These are phyloP conservation scores for Alternaria conjuncta DNA, from an alignment of 2,329 filamentous ascomycete genomes.

Conservation along the genomic window DNA sequence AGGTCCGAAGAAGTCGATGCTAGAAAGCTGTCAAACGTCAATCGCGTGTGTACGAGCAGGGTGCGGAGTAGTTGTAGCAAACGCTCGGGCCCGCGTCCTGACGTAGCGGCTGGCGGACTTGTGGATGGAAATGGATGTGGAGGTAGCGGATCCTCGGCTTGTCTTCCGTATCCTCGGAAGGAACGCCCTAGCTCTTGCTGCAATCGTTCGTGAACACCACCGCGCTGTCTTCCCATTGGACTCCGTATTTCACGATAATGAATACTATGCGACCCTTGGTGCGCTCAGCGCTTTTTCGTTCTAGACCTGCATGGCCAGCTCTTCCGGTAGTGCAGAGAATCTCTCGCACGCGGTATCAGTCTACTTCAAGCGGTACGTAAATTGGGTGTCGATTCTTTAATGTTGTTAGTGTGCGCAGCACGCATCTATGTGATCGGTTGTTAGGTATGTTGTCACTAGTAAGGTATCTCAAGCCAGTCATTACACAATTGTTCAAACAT, in stretches of 20 bases:
- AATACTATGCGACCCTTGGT: constrained; percentile 26
- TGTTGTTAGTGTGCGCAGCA: neutral
- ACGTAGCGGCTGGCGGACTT: neutral
- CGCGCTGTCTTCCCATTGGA: neutral
- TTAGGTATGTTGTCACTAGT: neutral
- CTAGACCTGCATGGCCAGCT: neutral
- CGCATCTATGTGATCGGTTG: neutral
- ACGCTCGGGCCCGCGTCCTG: constrained; percentile 5
- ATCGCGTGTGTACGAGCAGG: neutral
- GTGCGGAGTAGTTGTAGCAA: constrained; percentile 2
- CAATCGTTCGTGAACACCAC: neutral
- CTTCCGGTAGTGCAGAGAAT: constrained; percentile 1
- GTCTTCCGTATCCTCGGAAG: neutral
- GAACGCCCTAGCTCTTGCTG: neutral
- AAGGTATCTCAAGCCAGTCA: neutral
- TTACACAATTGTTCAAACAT: neutral
- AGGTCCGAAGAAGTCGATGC: neutral
- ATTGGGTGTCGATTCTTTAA: neutral
- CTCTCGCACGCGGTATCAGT: constrained; percentile 1
- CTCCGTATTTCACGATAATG: neutral
- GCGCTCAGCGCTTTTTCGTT: constrained; percentile 16
- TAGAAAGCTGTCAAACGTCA: neutral
- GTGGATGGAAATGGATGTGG: neutral
- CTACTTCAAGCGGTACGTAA: constrained; percentile 11
- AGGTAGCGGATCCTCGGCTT: constrained; percentile 5